Evolutionary conservation across 306 rosid genomes (phyloP).

Genomic region (Gillenia trifoliata): DNA sequence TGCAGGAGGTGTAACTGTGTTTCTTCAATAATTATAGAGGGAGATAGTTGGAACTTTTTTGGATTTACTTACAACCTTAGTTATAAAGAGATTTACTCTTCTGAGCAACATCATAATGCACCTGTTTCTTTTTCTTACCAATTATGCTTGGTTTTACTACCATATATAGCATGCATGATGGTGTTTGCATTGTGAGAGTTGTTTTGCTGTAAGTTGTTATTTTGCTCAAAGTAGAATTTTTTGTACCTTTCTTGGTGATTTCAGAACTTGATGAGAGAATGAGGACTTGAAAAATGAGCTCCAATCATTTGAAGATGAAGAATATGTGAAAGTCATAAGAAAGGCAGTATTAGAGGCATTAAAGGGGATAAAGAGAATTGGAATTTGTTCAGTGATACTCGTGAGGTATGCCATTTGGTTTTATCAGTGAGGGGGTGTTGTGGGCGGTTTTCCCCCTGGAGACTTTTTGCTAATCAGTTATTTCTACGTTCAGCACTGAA

Average conservation of each 20-base stretch:
- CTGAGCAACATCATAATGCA: background rate
- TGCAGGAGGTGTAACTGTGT: background rate
- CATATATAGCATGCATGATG: background rate
- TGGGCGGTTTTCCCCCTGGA: background rate
- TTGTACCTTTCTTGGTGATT: conserved; percentile 20
- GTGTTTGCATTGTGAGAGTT: background rate
- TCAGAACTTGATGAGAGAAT: conserved; percentile 95
- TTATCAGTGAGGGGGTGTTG: conserved; percentile 1
- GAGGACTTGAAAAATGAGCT: conserved; percentile 97
- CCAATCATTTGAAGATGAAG: conserved; percentile 87
- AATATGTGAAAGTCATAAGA: conserved; percentile 69
- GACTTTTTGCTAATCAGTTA: conserved; percentile 1
- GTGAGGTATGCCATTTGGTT: conserved; percentile 47
- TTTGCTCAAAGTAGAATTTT: background rate
- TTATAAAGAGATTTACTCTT: background rate
- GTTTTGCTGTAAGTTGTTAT: conserved; percentile 1
- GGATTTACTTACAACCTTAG: background rate
- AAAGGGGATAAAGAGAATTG: conserved; percentile 94
- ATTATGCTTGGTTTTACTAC: background rate
- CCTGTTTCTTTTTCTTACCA: background rate
- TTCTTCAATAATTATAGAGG: too few relatives aligned
- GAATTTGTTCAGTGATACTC: conserved; percentile 86
- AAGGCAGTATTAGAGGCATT: conserved; percentile 91
- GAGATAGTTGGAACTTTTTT: background rate
- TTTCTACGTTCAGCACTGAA: background rate